phyloP scores from a whole-genome alignment of 2,329 filamentous ascomycete genomes.

The Hypoxylon sp. region DNA sequence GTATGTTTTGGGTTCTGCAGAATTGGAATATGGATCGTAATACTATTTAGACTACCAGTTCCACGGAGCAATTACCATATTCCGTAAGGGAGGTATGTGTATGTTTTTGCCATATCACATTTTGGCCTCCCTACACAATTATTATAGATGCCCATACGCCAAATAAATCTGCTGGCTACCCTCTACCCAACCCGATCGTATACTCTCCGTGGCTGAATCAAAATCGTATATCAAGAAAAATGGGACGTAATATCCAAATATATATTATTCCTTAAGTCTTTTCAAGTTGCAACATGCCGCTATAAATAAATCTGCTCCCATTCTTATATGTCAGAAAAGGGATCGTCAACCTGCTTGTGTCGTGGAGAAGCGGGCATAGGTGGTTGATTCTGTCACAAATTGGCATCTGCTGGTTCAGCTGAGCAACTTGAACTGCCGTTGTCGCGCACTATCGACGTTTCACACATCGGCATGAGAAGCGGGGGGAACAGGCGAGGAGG shows the following conservation, averaged over 20 bases:
- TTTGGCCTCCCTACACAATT: not conserved
- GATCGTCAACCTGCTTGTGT: not conserved
- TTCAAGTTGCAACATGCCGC: not conserved
- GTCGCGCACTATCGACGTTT: not conserved
- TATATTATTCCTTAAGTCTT: not conserved
- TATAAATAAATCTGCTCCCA: not conserved
- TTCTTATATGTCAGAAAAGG: not conserved
- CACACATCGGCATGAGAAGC: not conserved
- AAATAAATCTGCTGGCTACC: not conserved
- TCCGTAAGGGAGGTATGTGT: not conserved
- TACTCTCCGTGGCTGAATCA: not conserved
- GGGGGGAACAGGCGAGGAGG: not conserved
- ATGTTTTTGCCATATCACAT: not conserved
- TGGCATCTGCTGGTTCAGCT: not conserved
- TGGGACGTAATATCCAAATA: not conserved
- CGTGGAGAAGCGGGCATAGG: not conserved
- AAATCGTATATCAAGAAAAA: slow-evolving; percentile 4
- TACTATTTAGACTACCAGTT: too few relatives aligned
- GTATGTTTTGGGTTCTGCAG: too few relatives aligned
- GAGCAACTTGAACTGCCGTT: not conserved
- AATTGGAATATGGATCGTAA: not conserved
- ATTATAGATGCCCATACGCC: not conserved
- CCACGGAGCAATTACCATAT: not conserved
- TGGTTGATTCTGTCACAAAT: too few relatives aligned
- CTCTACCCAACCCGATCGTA: not conserved